These are phyloP conservation scores for Arbutus unedo DNA, from an alignment of 148 eudicot genomes.

Conservation along the genomic window DNA sequence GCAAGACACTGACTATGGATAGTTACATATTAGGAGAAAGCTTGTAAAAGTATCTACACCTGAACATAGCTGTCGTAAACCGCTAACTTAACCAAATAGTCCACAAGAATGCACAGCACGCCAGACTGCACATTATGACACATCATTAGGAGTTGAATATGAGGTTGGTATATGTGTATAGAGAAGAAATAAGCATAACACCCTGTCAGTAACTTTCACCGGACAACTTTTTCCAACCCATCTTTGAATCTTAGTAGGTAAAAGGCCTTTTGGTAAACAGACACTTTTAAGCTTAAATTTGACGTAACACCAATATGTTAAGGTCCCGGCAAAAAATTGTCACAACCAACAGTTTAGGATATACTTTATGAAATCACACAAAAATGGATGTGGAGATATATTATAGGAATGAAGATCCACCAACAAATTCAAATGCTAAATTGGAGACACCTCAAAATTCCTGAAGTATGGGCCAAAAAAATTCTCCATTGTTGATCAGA, in stretches of 20 bases:
- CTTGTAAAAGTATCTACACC: conserved; percentile 26
- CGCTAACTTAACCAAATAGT: conserved; percentile 31
- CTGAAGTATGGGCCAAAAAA: background rate
- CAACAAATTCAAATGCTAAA: background rate
- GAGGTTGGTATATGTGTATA: background rate
- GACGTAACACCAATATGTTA: background rate
- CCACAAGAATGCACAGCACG: conserved; percentile 43
- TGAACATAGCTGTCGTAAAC: conserved; percentile 41
- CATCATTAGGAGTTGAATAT: background rate
- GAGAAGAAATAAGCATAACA: background rate
- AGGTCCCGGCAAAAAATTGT: background rate
- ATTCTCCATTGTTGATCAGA: background rate
- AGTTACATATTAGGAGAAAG: background rate
- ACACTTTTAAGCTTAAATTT: background rate
- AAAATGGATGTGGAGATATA: background rate
- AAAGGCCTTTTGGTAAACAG: background rate
- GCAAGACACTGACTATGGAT: background rate
- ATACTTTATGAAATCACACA: background rate
- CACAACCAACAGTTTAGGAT: background rate
- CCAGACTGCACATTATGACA: conserved; percentile 35
- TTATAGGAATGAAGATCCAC: background rate
- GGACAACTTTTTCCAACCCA: background rate
- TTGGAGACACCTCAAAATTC: background rate
- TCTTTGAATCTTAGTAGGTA: background rate
- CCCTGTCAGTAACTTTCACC: background rate